Evolutionary conservation across 345 rosid genomes (phyloP), one percentile per base, ranked within the genome.

Genomic region (Gossypium bickii): DNA sequence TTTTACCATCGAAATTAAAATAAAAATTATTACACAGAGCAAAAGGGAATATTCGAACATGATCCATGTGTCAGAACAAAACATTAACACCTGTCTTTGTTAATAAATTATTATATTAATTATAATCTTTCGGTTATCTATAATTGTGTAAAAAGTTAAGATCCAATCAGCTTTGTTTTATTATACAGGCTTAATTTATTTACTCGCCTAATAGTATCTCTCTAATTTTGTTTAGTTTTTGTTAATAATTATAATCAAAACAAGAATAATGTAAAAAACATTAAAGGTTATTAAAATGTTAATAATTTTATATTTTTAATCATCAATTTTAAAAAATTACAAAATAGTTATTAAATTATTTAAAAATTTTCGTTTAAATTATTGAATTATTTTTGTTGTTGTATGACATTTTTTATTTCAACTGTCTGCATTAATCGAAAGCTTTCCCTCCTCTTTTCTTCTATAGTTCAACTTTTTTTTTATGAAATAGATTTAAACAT

Each of bases 371-470:
- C 1, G 3, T 29, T 29, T 29, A 0, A 29, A 1, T 29, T 29
- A 29, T 29, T 29, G 0, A 3, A 4, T 29, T 29, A 29, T 29
- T 29, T 29, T 34, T 0, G 1, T 34, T 34, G 1, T 34, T 34
- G 41, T 34, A 34, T 34, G 41, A 0, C 1, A 4, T 34, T 34
- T 34, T 34, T 5, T 34, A 34, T 5, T 34, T 5, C 0, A 0
- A 4, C 0, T 34, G 41, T 34, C 0, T 34, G 41, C 0, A 34
- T 0, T 34, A 5, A 34, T 34, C 7, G 0, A 34, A 34, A 34
- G 41, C 1, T 34, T 34, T 34, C 1, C 0, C 0, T 34, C 1
- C 0, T 5, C 0, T 4, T 34, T 34, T 34, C 0, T 5, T 34
- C 7, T 34, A 34, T 34, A 5, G 7, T 34, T 34, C 41, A 34